phyloP scores from a whole-genome alignment of 2,329 filamentous ascomycete species.

The Diaporthe batatas region DNA sequence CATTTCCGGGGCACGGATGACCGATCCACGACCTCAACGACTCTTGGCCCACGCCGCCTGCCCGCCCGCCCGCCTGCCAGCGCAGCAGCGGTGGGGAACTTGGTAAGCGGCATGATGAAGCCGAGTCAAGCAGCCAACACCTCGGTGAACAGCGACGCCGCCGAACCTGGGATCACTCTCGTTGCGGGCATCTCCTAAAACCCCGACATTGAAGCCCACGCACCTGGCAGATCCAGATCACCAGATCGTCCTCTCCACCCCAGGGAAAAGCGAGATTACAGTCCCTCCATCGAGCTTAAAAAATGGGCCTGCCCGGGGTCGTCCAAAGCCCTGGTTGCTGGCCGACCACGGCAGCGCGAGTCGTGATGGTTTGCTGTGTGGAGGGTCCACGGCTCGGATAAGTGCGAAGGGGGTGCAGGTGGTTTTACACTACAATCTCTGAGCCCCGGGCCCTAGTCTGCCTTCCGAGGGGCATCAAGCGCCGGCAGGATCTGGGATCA shows the following conservation, averaged over 20 bases:
- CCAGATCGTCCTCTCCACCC: slow-evolving; percentile 20
- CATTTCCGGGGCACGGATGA: not conserved
- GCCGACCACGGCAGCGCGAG: slow-evolving; percentile 7
- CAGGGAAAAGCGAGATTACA: slow-evolving; percentile 17
- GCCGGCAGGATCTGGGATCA: slow-evolving; percentile 24
- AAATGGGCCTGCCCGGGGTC: not conserved
- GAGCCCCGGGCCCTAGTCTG: not conserved
- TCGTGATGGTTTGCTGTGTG: slow-evolving; percentile 23
- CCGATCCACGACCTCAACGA: not conserved
- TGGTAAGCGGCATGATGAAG: not conserved
- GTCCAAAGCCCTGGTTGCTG: not conserved
- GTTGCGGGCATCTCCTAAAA: slow-evolving; percentile 16
- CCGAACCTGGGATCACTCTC: slow-evolving; percentile 7
- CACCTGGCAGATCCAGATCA: slow-evolving; percentile 14
- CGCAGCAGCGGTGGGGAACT: not conserved
- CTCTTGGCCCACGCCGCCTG: slow-evolving; percentile 2
- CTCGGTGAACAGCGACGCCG: not conserved
- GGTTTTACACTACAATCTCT: too few relatives aligned
- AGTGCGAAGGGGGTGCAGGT: not conserved
- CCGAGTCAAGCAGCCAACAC: slow-evolving; percentile 9
- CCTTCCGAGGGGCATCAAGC: not conserved
- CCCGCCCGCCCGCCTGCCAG: not conserved
- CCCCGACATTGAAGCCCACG: slow-evolving; percentile 17
- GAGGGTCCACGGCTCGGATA: slow-evolving; percentile 24
- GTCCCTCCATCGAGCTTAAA: slow-evolving; percentile 22